Conservation (phyloP, 805 yeast genomes). For the Metschnikowia aberdeeniae region DNA sequence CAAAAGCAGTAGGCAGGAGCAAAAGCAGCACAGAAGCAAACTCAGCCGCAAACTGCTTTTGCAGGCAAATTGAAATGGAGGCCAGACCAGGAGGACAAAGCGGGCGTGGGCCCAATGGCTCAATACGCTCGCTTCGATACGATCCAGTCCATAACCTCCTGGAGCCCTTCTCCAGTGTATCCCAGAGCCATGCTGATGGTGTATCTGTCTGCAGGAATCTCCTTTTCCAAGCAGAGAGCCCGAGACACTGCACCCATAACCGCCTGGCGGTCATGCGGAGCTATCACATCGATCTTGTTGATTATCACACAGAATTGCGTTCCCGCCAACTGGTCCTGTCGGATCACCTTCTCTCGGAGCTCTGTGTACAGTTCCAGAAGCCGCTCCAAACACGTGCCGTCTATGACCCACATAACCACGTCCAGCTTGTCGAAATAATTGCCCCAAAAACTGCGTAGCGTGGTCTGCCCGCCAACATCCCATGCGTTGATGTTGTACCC, state of each 20-base stretch:
- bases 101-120: background rate
- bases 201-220: constrained; percentile 23
- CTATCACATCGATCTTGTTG: constrained; percentile 68
- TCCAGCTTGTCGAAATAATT: constrained; percentile 83
- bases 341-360: constrained; percentile 52
- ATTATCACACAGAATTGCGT: constrained; percentile 62
- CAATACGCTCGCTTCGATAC: constrained; percentile 5
- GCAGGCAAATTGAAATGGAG: no score
- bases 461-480: constrained; percentile 78
- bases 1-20: no score
- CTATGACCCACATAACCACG: constrained; percentile 82
- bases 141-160: constrained; percentile 17
- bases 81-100: no score
- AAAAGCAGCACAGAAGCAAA: no score
- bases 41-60: no score
- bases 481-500: constrained; percentile 56
- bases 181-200: constrained; percentile 32
- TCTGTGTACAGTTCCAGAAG: constrained; percentile 63
- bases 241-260: constrained; percentile 10
- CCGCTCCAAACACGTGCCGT: constrained; percentile 57
- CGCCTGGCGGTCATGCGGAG: constrained; percentile 19
- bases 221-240: constrained; percentile 10
- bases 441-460: constrained; percentile 51
- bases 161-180: constrained; percentile 29
- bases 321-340: constrained; percentile 68